Conservation (phyloP, 257 asterid genomes). For the Cruciata laevipes region DNA sequence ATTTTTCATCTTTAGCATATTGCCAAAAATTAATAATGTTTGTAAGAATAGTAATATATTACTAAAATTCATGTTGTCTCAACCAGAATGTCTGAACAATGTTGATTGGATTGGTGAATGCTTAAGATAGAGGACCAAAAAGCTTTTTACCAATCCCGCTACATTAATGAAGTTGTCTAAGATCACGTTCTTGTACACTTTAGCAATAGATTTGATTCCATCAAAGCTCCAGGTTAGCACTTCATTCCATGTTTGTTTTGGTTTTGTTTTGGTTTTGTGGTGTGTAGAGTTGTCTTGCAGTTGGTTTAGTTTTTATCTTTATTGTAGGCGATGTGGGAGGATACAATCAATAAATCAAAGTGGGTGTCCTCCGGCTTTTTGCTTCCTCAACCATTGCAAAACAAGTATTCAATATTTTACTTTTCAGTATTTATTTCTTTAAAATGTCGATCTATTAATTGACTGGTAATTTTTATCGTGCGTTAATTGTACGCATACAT, state of each 20-base stretch:
- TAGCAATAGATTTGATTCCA: slow-evolving; percentile 53
- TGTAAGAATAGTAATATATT: too few species aligned
- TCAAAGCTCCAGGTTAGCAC: slow-evolving; percentile 73
- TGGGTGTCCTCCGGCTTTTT: too few species aligned
- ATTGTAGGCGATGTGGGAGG: slow-evolving; percentile 93
- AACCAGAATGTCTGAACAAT: slow-evolving; percentile 31
- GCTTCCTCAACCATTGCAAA: too few species aligned
- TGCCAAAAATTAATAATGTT: too few species aligned
- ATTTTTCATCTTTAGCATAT: too few species aligned
- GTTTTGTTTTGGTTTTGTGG: neutral
- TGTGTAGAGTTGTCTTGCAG: neutral
- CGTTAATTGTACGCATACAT: too few species aligned
- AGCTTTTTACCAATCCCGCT: slow-evolving; percentile 56
- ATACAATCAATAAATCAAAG: slow-evolving; percentile 42
- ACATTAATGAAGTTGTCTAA: slow-evolving; percentile 50
- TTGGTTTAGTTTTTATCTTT: slow-evolving; percentile 14
- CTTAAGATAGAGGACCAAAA: slow-evolving; percentile 52
- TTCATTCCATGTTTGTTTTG: slow-evolving; percentile 19
- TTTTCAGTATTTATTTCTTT: too few species aligned
- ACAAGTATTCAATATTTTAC: too few species aligned
- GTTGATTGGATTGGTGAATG: slow-evolving; percentile 69
- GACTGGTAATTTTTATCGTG: too few species aligned
- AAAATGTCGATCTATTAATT: too few species aligned
- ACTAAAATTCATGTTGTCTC: too few species aligned
- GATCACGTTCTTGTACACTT: slow-evolving; percentile 61